Evolutionary conservation across 2,329 filamentous ascomycete species (phyloP), one percentile per base, ranked within the genome.

Genomic region (Cercospora sp.): DNA sequence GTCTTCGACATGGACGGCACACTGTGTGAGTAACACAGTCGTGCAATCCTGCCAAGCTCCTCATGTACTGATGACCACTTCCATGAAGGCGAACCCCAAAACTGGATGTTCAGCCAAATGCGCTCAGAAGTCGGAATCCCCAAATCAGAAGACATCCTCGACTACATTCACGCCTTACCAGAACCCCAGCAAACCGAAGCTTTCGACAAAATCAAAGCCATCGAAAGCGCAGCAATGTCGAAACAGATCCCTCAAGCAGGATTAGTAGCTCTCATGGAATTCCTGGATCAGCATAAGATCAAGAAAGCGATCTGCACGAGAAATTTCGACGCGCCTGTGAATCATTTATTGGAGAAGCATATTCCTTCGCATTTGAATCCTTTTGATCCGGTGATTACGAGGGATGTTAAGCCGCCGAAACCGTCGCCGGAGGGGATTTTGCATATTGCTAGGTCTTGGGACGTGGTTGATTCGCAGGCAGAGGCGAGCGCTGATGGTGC

Each of bases 1-100:
- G 83, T 98, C 13, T 98, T 98, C 80, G 94, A 99, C 81, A 92
- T 99, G 71, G 94, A 99, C 80, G 94, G 94, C 3, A 99, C 94
- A 26, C 81, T 98, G 69, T 97, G 94, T 96, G 70, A 43, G 71
- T 55, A 37, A 10, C 51, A 57, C 32, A 58, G 18, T 10, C 61
- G 37, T 72, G 67, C 30, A 74, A 59, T 76, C 67, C 16, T 24
- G 12, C 3, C 28, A 58, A 24, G 49, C 1, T 18, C 49, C 4
- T 28, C 10, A 4, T 34, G 7, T 16, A 26, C 40, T 30, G 53
- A 71, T 71, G n/a, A 21, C 16, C 53, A n/a, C n/a, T n/a, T n/a
- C n/a, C n/a, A n/a, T n/a, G 66, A 74, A 83, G 97, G 93, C 78
- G 83, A 94, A 67, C 94, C 94, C 0, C 94, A 98, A 81, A 95